These are phyloP conservation scores for Calycina herbarum DNA, from an alignment of 2,329 filamentous ascomycete genomes.

Conservation along the genomic window DNA sequence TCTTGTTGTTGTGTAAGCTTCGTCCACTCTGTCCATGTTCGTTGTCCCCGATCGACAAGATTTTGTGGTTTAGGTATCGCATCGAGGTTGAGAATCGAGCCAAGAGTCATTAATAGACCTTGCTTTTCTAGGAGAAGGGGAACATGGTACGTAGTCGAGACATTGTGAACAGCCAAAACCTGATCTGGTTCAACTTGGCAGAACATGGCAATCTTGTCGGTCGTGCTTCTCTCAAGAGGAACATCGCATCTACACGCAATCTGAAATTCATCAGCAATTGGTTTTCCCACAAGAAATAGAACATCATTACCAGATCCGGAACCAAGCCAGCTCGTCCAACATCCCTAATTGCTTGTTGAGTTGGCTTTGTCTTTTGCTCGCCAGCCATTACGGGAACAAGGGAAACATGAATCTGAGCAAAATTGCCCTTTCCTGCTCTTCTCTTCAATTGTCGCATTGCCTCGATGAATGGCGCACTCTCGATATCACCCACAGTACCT, in stretches of 20 bases:
- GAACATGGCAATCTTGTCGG: constrained; percentile 84
- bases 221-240: constrained; percentile 69
- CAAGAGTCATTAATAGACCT: constrained; percentile 67
- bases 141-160: constrained; percentile 90
- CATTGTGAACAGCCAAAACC: constrained; percentile 86
- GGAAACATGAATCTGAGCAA: constrained; percentile 81
- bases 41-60: constrained; percentile 61
- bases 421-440: constrained; percentile 73
- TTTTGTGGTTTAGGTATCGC: constrained; percentile 51
- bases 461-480: constrained; percentile 85
- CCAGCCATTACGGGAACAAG: constrained; percentile 69
- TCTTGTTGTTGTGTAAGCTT: constrained; percentile 65
- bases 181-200: constrained; percentile 86
- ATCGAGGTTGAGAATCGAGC: constrained; percentile 64
- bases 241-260: constrained; percentile 91
- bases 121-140: constrained; percentile 88
- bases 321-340: constrained; percentile 62
- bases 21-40: constrained; percentile 67
- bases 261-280: constrained; percentile 42
- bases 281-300: background rate
- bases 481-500: constrained; percentile 77
- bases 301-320: constrained; percentile 29
- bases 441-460: constrained; percentile 77
- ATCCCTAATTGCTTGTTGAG: constrained; percentile 83
- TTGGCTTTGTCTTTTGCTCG: constrained; percentile 96